Conservation (phyloP, 2,329 filamentous ascomycete genomes). For the Cercospora brassicicola region DNA sequence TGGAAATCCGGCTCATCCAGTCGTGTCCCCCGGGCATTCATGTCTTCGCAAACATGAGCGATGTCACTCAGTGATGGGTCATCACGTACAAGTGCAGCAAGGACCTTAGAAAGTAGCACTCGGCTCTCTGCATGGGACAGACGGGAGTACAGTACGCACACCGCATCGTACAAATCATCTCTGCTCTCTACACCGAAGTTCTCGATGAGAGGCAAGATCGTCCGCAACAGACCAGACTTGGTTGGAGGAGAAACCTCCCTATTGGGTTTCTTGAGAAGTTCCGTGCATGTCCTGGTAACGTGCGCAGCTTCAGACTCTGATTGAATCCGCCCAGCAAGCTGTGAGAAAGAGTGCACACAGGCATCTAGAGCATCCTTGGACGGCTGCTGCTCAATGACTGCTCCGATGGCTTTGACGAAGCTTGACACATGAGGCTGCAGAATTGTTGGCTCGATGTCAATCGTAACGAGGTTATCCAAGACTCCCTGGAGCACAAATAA, state of each 20-base stretch:
- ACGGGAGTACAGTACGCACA: conserved; percentile 83
- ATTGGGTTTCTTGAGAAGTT: conserved; percentile 80
- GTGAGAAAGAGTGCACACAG: conserved; percentile 76
- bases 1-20: conserved; percentile 90
- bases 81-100: conserved; percentile 67
- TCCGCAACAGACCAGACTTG: conserved; percentile 76
- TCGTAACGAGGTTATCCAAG: conserved; percentile 66
- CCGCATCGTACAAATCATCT: conserved; percentile 67
- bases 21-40: conserved; percentile 76
- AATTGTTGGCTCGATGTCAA: conserved; percentile 56
- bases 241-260: conserved; percentile 77
- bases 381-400: conserved; percentile 57
- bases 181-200: conserved; percentile 23
- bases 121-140: conserved; percentile 81
- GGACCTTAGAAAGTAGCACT: conserved; percentile 68
- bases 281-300: conserved; percentile 76
- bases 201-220: conserved; percentile 69
- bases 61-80: conserved; percentile 62
- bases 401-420: conserved; percentile 59
- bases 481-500: conserved; percentile 74
- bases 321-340: conserved; percentile 69
- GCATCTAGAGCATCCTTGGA: conserved; percentile 75
- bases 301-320: conserved; percentile 69
- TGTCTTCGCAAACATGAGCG: conserved; percentile 68
- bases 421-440: conserved; percentile 67